Evolutionary conservation across 495 filamentous ascomycete genomes (phyloP).

Genomic region (Halenospora varia): DNA sequence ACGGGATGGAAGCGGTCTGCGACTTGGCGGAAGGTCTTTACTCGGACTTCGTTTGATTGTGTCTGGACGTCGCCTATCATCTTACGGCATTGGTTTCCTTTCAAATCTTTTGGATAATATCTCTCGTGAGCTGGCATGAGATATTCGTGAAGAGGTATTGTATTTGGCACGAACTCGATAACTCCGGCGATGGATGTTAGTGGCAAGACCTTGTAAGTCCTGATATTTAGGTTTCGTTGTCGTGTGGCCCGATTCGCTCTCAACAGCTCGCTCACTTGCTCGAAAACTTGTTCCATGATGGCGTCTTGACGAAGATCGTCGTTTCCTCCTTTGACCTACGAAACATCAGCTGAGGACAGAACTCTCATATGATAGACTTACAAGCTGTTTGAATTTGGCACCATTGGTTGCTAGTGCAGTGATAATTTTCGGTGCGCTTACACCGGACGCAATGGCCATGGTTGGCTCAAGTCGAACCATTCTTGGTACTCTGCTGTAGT

Average conservation of each 20-base stretch:
- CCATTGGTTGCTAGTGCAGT: conserved; percentile 75
- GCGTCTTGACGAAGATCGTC: conserved; percentile 98
- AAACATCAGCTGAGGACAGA: conserved; percentile 12
- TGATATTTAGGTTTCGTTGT: conserved; percentile 80
- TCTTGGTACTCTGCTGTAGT: conserved; percentile 73
- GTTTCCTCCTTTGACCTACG: conserved; percentile 81
- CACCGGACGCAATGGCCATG: conserved; percentile 81
- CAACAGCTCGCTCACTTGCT: conserved; percentile 85
- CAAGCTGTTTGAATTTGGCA: conserved; percentile 75
- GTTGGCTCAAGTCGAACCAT: conserved; percentile 63
- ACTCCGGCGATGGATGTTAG: conserved; percentile 80
- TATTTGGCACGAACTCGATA: conserved; percentile 94
- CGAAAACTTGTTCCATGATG: conserved; percentile 99
- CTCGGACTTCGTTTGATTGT: conserved; percentile 61
- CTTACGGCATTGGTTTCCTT: conserved; percentile 67
- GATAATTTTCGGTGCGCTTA: conserved; percentile 89
- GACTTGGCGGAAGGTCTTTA: conserved; percentile 69
- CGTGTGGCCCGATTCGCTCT: conserved; percentile 80
- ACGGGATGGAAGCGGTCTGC: conserved; percentile 83
- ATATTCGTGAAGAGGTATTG: conserved; percentile 84
- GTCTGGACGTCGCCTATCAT: conserved; percentile 68
- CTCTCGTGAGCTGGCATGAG: conserved; percentile 83
- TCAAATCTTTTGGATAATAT: conserved; percentile 84
- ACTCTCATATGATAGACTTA: conserved; percentile 32
- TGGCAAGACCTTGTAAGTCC: conserved; percentile 95